A percentile compares a stretch with the other conserved stretches of the same genome.
phyloP scores from a whole-genome alignment of 1,284 basidiomycete genomes.

The Pterulicium gracile region DNA sequence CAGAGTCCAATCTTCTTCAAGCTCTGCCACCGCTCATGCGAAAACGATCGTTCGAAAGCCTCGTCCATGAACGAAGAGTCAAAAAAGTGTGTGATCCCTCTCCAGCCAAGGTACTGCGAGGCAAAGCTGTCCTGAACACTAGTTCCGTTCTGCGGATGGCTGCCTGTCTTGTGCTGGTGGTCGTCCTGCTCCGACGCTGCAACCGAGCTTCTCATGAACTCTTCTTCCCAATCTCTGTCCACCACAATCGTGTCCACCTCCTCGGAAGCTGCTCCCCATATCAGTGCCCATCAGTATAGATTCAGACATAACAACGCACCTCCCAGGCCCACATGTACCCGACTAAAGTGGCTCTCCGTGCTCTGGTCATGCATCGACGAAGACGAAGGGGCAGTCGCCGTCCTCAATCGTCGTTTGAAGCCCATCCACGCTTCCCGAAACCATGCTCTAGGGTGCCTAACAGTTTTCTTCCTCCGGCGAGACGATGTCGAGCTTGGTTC shows the following conservation, averaged over 20 bases:
- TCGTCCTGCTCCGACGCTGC: neutral
- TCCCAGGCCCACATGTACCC: neutral
- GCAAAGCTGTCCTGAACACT: slow-evolving; percentile 1
- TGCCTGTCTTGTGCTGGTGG: neutral
- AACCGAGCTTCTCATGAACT: neutral
- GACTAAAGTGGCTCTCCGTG: neutral
- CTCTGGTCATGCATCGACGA: neutral
- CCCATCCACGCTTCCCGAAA: neutral
- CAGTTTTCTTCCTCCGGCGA: neutral
- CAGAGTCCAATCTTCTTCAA: neutral
- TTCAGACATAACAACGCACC: neutral
- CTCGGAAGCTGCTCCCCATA: neutral
- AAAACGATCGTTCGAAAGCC: neutral
- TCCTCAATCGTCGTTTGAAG: neutral
- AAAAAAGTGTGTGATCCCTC: neutral
- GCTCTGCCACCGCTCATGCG: slow-evolving; percentile 1
- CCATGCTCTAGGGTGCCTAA: neutral
- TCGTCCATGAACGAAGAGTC: slow-evolving; percentile 1
- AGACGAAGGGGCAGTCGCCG: neutral
- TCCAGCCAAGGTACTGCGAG: slow-evolving; percentile 1
- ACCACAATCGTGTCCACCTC: slow-evolving; percentile 1
- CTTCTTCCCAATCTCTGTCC: slow-evolving; percentile 1
- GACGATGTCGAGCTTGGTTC: too few relatives aligned
- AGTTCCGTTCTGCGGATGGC: neutral
- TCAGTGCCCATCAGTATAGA: neutral